Evolutionary conservation across 108 stramenopile genomes (phyloP), one percentile per base, ranked within the genome.

Genomic region (Nannochloropsis salina): DNA sequence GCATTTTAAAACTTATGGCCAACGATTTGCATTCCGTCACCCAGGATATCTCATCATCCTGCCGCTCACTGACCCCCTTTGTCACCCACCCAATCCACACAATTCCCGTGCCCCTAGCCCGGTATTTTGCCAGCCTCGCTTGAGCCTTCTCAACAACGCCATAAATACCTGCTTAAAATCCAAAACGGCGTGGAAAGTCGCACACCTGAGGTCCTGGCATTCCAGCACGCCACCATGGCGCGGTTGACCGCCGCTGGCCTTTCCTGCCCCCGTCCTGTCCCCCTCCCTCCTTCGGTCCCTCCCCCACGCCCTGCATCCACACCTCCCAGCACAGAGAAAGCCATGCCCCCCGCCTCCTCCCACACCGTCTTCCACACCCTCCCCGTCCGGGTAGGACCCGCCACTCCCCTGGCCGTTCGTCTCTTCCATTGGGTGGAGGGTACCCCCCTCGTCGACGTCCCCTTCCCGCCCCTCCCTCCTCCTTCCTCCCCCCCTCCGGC

Each of bases 151-250:
- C 61, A 15, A n/a, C 15, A 15, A 74, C 15, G n/a, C 4, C 61
- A 74, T 2, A 74, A 74, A n/a, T 86, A 45, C 85, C 82, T 86
- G 86, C 80, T 86, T 22, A 86, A 86, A 82, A 5, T 83, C 43
- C 81, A 86, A 22, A 86, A 86, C 83, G 82, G 42, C 31, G 80
- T 86, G 20, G 86, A 86, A n/a, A n/a, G 20, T 31, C 40, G 12
- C 51, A 51, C 41, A 9, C 83, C 43, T 20, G 40, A 83, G 10
- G 18, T 86, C n/a, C 74, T 86, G 8, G 80, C 22, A 18, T 79
- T 41, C n/a, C 79, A 43, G n/a, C 20, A 42, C 74, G 44, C 31
- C 41, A 31, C 18, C 11, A 85, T 44, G 86, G 3, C 43, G 6
- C 42, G 6, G 0, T 40, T 44, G 20, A 41, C 61, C 6, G 15